Evolutionary conservation across 345 rosid species (phyloP), one percentile per base, ranked within the genome.

Genomic region (Microcos paniculata): DNA sequence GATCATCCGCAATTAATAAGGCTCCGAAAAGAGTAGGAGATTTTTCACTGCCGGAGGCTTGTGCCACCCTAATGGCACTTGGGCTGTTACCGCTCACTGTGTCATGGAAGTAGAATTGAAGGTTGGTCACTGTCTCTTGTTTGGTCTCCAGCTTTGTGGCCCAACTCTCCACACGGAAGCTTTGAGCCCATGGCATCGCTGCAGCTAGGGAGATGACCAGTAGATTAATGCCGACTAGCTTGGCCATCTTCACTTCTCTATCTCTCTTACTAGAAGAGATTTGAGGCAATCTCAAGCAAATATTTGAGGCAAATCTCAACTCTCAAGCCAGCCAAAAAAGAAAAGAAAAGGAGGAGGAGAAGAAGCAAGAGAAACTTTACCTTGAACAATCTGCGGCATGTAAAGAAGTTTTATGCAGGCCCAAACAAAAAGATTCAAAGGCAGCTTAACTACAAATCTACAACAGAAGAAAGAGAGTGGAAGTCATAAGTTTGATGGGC

Each of bases 21-120:
- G 81, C 76, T 0, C 94, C 90, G 9, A 89, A 92, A 24, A 77
- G 53, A 8, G 90, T 88, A 0, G 82, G 84, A 7, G 94, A 92
- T 55, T 70, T 84, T 12, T 78, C 46, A 1, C 87, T 84, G 73
- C 30, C 71, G 1, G 76, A 4, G 0, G 90, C 82, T 31, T 81
- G 75, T 53, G 93, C 92, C 35, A 90, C 88, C 42, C 79, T 80
- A 2, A 88, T 81, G 6, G 90, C 88, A 48, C 78, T 87, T 0
- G 92, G 89, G 80, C 80, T 80, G 53, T 77, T 76, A 8, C 97
- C 96, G 42, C 89, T 86, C 46, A 86, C 68, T 0, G 82, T 88
- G 68, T 89, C 93, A 19, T 93, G 97, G 82, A 88, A 88, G 78
- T 86, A 88, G 85, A 89, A 91, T 3, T 83, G 91, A 69, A 93